Conservation (phyloP, 1,139 yeast species). For the Torulaspora globosa region DNA sequence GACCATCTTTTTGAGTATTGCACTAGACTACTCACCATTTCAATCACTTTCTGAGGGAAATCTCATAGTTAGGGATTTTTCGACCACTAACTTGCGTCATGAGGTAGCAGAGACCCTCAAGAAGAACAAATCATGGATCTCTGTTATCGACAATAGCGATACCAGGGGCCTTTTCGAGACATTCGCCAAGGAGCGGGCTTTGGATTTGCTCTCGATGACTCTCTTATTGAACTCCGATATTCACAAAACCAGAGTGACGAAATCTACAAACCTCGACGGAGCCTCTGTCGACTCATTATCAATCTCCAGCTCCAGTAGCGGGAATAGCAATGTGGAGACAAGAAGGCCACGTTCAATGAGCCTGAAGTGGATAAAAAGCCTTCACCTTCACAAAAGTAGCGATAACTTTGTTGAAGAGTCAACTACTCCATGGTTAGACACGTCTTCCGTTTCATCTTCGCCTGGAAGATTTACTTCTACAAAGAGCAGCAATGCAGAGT, state of each 20-base stretch:
- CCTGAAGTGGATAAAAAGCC: slow-evolving; percentile 13
- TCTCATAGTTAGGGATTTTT: slow-evolving; percentile 6
- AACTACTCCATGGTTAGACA: not conserved
- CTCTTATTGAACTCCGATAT: slow-evolving; percentile 15
- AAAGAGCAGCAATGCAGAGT: not conserved
- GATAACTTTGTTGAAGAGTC: slow-evolving; percentile 4
- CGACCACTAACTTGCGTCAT: slow-evolving; percentile 6
- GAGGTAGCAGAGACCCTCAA: slow-evolving; percentile 7
- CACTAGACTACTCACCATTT: slow-evolving; percentile 26
- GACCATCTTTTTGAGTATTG: slow-evolving; percentile 23
- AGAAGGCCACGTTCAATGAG: slow-evolving; percentile 11
- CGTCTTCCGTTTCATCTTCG: not conserved
- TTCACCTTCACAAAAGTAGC: slow-evolving; percentile 6
- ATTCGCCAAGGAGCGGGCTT: slow-evolving; percentile 12
- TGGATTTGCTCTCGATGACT: slow-evolving; percentile 16
- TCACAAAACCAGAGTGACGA: slow-evolving; percentile 2
- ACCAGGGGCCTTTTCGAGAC: slow-evolving; percentile 4
- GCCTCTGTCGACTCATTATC: not conserved
- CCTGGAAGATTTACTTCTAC: not conserved
- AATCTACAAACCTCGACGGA: slow-evolving; percentile 1
- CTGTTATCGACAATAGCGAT: slow-evolving; percentile 3
- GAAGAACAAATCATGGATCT: slow-evolving; percentile 11
- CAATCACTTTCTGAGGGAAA: slow-evolving; percentile 8
- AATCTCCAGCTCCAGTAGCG: not conserved
- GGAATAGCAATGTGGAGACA: not conserved